phyloP scores from a whole-genome alignment of 768 basidiomycete genomes.

The Lactarius hatsudake region DNA sequence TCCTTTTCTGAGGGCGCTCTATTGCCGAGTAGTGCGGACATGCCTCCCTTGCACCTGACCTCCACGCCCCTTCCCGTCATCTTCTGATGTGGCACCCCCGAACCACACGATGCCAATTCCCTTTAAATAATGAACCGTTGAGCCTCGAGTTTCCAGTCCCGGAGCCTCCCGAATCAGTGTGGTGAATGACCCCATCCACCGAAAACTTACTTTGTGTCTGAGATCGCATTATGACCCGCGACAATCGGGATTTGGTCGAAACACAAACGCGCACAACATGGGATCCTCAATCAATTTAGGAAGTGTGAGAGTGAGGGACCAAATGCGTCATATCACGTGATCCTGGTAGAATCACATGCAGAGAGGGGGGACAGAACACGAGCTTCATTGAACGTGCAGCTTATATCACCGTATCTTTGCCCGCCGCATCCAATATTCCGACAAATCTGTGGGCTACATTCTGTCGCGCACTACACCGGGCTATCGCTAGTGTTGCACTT shows the following conservation, averaged over 20 bases:
- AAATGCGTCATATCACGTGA: conserved; percentile 12
- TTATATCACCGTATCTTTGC: not conserved
- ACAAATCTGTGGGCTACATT: conserved; percentile 8
- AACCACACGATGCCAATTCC: conserved; percentile 5
- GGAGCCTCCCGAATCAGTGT: not conserved
- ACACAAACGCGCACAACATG: not conserved
- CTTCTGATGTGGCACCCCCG: conserved; percentile 19
- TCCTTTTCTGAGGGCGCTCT: conserved; percentile 24
- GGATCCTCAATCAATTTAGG: not conserved
- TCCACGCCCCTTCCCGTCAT: conserved; percentile 22
- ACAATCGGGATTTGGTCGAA: not conserved
- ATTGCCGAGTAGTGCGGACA: conserved; percentile 21
- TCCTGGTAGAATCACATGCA: conserved; percentile 15
- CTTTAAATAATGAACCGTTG: conserved; percentile 15
- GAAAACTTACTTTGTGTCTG: not conserved
- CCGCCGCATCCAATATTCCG: conserved; percentile 1
- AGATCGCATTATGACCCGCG: not conserved
- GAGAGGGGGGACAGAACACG: not conserved
- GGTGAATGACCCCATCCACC: not conserved
- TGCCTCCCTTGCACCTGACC: conserved; percentile 26
- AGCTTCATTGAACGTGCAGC: conserved; percentile 3
- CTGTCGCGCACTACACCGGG: not conserved
- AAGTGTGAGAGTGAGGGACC: not conserved
- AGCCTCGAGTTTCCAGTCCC: conserved; percentile 5
- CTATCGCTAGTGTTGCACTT: not conserved